Conservation (phyloP, 2,329 filamentous ascomycete genomes). For the Immersiporthe knoxdaviesiana region DNA sequence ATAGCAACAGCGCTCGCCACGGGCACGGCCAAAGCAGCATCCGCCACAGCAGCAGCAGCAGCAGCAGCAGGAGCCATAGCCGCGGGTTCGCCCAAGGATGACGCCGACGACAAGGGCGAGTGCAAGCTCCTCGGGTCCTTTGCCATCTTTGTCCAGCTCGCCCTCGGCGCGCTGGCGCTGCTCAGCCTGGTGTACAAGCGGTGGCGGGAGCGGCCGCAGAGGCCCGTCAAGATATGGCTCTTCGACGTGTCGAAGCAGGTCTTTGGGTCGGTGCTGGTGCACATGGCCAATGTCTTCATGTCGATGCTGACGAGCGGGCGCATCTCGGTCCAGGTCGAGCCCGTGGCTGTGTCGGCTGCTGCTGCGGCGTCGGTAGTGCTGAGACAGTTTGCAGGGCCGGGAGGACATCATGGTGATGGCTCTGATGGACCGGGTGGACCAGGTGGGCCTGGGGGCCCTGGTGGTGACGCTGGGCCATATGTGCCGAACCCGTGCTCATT, state of each 20-base stretch:
- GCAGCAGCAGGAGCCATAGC: constrained; percentile 16
- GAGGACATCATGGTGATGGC: constrained; percentile 45
- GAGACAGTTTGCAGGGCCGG: constrained; percentile 41
- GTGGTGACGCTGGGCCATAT: constrained; percentile 57
- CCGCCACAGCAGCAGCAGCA: constrained; percentile 16
- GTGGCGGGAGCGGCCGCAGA: constrained; percentile 87
- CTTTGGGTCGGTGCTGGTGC: constrained; percentile 87
- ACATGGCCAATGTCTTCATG: constrained; percentile 93
- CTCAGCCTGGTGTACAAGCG: constrained; percentile 90
- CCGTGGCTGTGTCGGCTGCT: constrained; percentile 44
- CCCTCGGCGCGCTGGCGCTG: constrained; percentile 80
- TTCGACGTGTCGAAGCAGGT: constrained; percentile 98
- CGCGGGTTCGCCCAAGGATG: constrained; percentile 33
- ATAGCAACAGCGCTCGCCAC: constrained; percentile 18
- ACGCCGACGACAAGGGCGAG: constrained; percentile 65
- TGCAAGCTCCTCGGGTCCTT: constrained; percentile 89
- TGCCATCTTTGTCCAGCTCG: constrained; percentile 85
- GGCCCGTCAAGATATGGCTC: constrained; percentile 94
- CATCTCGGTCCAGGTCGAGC: constrained; percentile 67
- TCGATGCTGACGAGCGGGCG: constrained; percentile 91
- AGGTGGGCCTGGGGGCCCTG: constrained; percentile 28
- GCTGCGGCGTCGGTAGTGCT: constrained; percentile 34
- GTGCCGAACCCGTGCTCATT: constrained; percentile 94
- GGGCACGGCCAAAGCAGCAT: constrained; percentile 1
- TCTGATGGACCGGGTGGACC: constrained; percentile 34